Conservation (phyloP, 2,329 filamentous ascomycete species). For the Fusarium cicatricum region DNA sequence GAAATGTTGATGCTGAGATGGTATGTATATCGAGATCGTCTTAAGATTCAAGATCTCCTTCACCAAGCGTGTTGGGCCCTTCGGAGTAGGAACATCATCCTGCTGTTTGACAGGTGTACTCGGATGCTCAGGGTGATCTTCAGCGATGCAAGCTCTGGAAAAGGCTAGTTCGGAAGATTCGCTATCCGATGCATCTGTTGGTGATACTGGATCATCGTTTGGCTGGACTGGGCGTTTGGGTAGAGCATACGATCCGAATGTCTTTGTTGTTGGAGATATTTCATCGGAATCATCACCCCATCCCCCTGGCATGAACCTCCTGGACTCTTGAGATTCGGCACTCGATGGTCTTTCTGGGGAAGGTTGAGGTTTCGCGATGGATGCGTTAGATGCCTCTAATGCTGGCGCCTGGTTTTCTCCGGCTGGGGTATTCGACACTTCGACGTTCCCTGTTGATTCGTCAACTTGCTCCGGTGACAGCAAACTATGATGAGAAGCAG, state of each 20-base stretch:
- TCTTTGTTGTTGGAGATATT: conserved; percentile 6
- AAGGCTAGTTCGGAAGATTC: conserved; percentile 43
- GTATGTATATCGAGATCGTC: conserved; percentile 63
- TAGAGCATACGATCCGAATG: conserved; percentile 14
- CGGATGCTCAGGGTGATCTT: conserved; percentile 22
- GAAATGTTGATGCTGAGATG: conserved; percentile 57
- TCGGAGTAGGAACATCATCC: conserved; percentile 59
- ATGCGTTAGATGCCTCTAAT: not conserved
- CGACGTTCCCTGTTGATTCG: not conserved
- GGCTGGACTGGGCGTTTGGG: conserved; percentile 10
- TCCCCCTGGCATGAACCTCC: conserved; percentile 57
- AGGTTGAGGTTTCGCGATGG: conserved; percentile 2
- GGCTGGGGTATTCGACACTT: not conserved
- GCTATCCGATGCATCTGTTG: conserved; percentile 32
- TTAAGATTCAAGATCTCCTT: conserved; percentile 63
- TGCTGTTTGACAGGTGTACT: conserved; percentile 27
- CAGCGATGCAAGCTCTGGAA: conserved; percentile 35
- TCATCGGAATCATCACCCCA: conserved; percentile 56
- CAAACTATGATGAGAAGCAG: conserved; percentile 15
- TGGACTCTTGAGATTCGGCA: conserved; percentile 13
- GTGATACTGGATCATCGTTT: conserved; percentile 11
- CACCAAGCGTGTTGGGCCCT: conserved; percentile 61
- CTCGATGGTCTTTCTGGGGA: not conserved
- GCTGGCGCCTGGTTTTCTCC: conserved; percentile 6
- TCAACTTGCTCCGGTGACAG: not conserved